Base-by-base conservation (phyloP, 2,329 filamentous ascomycete species). In the Aspergillus caelatus region DNA sequence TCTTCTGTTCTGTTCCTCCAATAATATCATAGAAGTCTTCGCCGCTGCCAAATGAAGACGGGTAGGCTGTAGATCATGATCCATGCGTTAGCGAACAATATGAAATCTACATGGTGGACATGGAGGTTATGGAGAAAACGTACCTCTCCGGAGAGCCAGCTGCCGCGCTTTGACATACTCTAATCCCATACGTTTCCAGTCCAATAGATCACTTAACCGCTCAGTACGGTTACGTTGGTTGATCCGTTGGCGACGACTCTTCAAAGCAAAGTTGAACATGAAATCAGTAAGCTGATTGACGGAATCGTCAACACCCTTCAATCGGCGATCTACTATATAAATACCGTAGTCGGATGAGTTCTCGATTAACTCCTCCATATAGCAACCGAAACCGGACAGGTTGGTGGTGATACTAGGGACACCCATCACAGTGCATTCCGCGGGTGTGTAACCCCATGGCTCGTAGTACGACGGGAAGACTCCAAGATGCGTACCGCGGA, bases 111-210 rank as follows among this genome's bases (percentile, higher is more conserved):
- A 32, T 30, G 26, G n/a, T 26, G 14, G 8, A 32, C 12, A 14
- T 5, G 48, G 16, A n/a, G 5, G 30, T n/a, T 14, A 48, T 23
- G 12, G n/a, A 28, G 12, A 30, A 23, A 45, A 50, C 67, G 65
- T 74, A 82, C 82, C 80, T 79, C 95, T 88, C 72, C 95, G 86
- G 67, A 99, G 84, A 28, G 95, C 95, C 74, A 99, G 81, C 79
- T 98, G 95, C 56, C 95, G 88, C 39, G 95, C 95, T 84, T 98
- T 99, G 81, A 97, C 93, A 75, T 99, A 99, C 81, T 99, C 95
- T 89, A 98, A 90, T 26, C 95, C 95, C 95, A 99, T 99, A 57
- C 95, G 88, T 86, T 98, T 98, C 95, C 95, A 99, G 81, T 99
- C 95, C 46, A 99, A 85, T 64, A 99, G 84, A 77, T 99, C 95